phyloP scores from a whole-genome alignment of 176 grass and related monocot species.

The Ananas comosus region DNA sequence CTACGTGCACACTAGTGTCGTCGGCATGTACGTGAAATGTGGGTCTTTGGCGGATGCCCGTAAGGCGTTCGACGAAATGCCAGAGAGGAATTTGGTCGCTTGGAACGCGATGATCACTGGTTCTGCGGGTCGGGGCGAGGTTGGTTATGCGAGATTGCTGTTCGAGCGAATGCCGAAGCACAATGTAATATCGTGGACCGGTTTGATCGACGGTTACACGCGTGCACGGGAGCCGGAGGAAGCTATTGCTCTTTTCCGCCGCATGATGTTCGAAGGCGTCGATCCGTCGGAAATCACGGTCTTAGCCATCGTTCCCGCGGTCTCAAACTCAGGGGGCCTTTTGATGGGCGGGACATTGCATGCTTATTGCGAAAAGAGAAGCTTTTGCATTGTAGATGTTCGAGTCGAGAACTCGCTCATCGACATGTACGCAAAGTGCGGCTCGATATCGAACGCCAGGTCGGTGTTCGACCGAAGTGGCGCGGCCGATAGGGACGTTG shows the following conservation, averaged over 20 bases:
- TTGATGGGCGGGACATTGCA: constrained; percentile 24
- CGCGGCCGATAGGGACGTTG: no score
- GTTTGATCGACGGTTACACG: constrained; percentile 47
- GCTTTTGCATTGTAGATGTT: constrained; percentile 27
- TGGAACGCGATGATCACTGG: constrained; percentile 69
- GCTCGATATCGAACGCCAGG: constrained; percentile 34
- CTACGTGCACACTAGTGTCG: constrained; percentile 38
- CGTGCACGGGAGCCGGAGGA: constrained; percentile 18
- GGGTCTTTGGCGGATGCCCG: constrained; percentile 26
- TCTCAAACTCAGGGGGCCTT: constrained; percentile 32
- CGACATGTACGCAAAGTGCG: constrained; percentile 54
- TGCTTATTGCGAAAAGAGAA: constrained; percentile 36
- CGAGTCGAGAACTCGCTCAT: constrained; percentile 52
- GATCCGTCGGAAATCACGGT: constrained; percentile 44
- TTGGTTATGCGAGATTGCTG: constrained; percentile 28
- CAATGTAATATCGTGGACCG: constrained; percentile 53
- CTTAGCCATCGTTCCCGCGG: constrained; percentile 36
- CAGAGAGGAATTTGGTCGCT: constrained; percentile 29
- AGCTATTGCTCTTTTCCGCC: constrained; percentile 30
- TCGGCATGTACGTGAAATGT: constrained; percentile 16
- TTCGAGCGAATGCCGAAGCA: constrained; percentile 42
- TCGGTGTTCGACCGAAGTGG: no score
- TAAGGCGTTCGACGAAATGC: constrained; percentile 44
- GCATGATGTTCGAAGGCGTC: constrained; percentile 36
- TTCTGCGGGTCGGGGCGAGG: constrained; percentile 33